Base-by-base conservation (phyloP, 306 rosid species). In the Rosa multiflora region DNA sequence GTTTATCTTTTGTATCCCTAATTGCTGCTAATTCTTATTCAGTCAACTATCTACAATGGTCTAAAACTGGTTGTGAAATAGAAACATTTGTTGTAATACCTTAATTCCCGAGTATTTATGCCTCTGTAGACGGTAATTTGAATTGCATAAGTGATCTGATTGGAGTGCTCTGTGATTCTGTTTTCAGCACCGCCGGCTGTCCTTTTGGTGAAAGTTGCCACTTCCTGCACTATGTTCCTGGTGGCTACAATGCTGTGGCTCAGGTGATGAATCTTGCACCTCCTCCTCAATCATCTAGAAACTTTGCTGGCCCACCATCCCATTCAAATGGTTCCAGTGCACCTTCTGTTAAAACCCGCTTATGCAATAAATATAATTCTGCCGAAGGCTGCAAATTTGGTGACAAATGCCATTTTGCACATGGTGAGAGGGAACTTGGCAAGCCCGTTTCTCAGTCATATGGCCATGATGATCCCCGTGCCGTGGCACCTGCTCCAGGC, bases 301-400 rank as follows among this genome's bases (percentile, higher is more conserved):
- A 82, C 81, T 67, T 85, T 13, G 79, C 86, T 0, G 78, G 88
- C 20, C 89, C 90, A 58, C 87, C 87, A 20, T 81, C 86, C 40
- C 71, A 81, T 10, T 79, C 84, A 46, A 93, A 93, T 70, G 99
- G 99, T 47, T 88, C 98, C 12, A 20, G 87, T 21, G 59, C 81
- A 9, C 15, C 88, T 32, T 48, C 88, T 46, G 94, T 85, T 42
- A 95, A 95, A 84, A 86, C 89, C 37, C 97, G 98, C 74, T 32
- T 90, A 76, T 95, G 99, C 90, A 91, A 85, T 87, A 95, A 82
- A 79, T 91, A 73, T 73, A 93, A 88, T 48, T 63, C 88, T 32
- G 93, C 98, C 0, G 99, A 95, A 86, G 98, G 99, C 83, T 95
- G 99, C 87, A 95, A 93, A 86, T 95, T 90, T 68, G 99, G 99